phyloP scores from a whole-genome alignment of 2,329 filamentous ascomycete species.

The Fusarium avenaceum region DNA sequence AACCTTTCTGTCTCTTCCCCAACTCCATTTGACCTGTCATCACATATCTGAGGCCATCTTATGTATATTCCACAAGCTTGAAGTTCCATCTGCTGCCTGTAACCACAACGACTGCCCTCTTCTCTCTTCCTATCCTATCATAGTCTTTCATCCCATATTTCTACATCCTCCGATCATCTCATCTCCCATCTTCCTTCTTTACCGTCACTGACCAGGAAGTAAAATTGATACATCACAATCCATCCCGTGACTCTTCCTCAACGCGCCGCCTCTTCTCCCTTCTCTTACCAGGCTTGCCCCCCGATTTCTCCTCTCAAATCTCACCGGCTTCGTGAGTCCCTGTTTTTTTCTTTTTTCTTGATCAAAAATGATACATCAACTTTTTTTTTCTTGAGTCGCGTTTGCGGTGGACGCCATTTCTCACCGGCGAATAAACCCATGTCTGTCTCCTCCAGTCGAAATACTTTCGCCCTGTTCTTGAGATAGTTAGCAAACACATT shows the following conservation, averaged over 20 bases:
- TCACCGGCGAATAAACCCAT: constrained; percentile 17
- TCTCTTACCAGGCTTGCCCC: not conserved
- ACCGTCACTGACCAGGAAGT: not conserved
- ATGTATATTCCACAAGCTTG: not conserved
- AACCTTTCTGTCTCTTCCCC: no score
- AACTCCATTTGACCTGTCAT: constrained; percentile 22
- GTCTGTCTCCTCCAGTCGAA: constrained; percentile 14
- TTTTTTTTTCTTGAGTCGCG: not conserved
- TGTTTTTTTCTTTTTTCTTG: constrained; percentile 7
- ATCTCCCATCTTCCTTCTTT: no score
- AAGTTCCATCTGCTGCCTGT: constrained; percentile 3
- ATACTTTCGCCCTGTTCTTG: constrained; percentile 8
- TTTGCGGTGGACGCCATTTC: constrained; percentile 12
- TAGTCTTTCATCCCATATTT: not conserved
- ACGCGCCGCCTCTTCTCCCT: constrained; percentile 23
- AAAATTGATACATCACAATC: constrained; percentile 42
- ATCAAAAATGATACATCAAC: constrained; percentile 37
- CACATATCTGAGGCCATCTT: constrained; percentile 3
- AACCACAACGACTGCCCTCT: not conserved
- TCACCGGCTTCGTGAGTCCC: constrained; percentile 26
- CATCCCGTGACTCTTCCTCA: constrained; percentile 28
- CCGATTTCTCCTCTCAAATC: constrained; percentile 1
- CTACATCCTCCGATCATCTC: no score
- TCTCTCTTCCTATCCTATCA: not conserved
- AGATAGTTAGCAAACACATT: constrained; percentile 8